Percentiles rank a stretch among this genome's conserved stretches.
phyloP scores from a whole-genome alignment of 176 grass and related monocot genomes.

The Rhipidocladum racemiflorum region DNA sequence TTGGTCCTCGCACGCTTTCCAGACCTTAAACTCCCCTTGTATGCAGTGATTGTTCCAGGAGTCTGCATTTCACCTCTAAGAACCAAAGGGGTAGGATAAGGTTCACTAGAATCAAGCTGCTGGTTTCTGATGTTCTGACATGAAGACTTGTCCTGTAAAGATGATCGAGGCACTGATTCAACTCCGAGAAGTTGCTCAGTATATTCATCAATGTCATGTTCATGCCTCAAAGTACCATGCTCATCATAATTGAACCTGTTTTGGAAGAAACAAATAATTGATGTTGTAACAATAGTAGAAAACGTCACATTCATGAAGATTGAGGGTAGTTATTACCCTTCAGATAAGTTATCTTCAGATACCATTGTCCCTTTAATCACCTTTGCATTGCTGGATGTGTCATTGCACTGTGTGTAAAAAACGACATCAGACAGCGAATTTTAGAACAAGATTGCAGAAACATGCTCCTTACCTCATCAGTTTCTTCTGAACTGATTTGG shows the following conservation, averaged over 20 bases:
- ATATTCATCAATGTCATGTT: slow-evolving; percentile 12
- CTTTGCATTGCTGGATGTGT: background rate
- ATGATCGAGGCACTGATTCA: slow-evolving; percentile 18
- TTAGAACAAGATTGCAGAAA: slow-evolving; percentile 22
- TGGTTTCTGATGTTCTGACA: slow-evolving; percentile 3
- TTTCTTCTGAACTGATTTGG: background rate
- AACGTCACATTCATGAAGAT: background rate
- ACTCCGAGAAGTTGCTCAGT: background rate
- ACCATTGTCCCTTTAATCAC: background rate
- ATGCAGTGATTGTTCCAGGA: slow-evolving; percentile 51
- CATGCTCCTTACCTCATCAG: slow-evolving; percentile 29
- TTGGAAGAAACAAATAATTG: background rate
- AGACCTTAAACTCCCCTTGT: slow-evolving; percentile 26
- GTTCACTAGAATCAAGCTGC: slow-evolving; percentile 25
- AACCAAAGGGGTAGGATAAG: slow-evolving; percentile 66
- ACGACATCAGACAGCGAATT: slow-evolving; percentile 9
- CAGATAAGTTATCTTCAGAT: slow-evolving; percentile 22
- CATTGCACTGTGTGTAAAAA: slow-evolving; percentile 13
- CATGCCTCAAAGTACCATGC: background rate
- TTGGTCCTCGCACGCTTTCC: slow-evolving; percentile 45
- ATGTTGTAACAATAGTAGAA: background rate
- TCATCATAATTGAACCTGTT: slow-evolving; percentile 37
- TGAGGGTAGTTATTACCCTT: slow-evolving; percentile 25
- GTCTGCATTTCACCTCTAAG: slow-evolving; percentile 67
- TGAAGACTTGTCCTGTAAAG: slow-evolving; percentile 25